Evolutionary conservation across 345 rosid species (phyloP).

Genomic region (Pseudoturritis turrita): DNA sequence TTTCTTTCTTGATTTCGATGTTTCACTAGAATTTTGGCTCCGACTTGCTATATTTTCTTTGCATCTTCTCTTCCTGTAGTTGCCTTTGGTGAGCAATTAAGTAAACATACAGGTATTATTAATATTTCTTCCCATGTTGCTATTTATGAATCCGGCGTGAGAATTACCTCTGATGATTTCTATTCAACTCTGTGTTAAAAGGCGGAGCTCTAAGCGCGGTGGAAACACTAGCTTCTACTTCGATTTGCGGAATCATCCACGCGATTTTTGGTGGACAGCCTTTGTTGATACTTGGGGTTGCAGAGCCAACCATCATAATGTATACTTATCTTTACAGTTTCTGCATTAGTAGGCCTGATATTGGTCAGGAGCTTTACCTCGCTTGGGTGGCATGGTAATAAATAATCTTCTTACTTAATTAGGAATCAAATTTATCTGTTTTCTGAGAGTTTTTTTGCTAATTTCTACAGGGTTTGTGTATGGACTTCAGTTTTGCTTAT

Average conservation of each 20-base stretch:
- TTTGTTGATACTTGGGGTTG: conserved; percentile 76
- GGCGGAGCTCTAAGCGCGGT: conserved; percentile 72
- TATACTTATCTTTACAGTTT: conserved; percentile 75
- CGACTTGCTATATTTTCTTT: conserved; percentile 69
- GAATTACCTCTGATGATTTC: not conserved
- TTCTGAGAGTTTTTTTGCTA: not conserved
- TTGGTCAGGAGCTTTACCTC: conserved; percentile 56
- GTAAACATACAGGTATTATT: conserved; percentile 62
- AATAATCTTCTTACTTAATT: not conserved
- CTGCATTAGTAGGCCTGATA: conserved; percentile 45
- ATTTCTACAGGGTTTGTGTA: conserved; percentile 58
- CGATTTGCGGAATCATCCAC: conserved; percentile 76
- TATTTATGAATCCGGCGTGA: not conserved
- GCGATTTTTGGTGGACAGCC: conserved; percentile 86
- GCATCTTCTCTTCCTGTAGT: conserved; percentile 88
- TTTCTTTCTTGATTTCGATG: not conserved
- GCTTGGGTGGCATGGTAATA: conserved; percentile 85
- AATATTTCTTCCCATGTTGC: not conserved
- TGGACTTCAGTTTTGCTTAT: conserved; percentile 63
- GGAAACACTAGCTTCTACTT: conserved; percentile 77
- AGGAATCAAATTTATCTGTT: not conserved
- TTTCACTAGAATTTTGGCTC: conserved; percentile 59
- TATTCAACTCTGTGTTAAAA: conserved; percentile 14
- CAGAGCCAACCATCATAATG: conserved; percentile 89
- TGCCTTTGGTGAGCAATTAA: conserved; percentile 85